These are phyloP conservation scores for Chloropicon primus DNA, from an alignment of 139 green algal species.

Conservation along the genomic window DNA sequence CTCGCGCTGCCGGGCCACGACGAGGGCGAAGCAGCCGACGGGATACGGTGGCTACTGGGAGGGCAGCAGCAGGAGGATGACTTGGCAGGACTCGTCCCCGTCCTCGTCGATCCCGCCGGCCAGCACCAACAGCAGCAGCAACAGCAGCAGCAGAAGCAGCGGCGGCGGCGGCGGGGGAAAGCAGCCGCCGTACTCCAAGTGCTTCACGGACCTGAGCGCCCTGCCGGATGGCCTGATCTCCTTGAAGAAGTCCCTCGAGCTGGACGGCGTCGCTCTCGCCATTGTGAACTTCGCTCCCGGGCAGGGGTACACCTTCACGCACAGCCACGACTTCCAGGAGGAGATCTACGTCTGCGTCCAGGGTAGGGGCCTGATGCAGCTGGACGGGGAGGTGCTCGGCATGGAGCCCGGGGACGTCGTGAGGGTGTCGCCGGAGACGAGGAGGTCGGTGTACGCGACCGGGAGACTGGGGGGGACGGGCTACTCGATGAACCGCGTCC, in stretches of 20 bases:
- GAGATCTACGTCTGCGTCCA: not conserved
- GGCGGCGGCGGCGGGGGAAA: too few species aligned
- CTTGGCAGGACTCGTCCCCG: too few species aligned
- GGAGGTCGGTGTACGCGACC: not conserved
- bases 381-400: not conserved
- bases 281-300: not conserved
- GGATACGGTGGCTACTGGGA: not conserved
- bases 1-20: not conserved
- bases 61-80: too few species aligned
- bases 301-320: not conserved
- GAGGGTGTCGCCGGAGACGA: not conserved
- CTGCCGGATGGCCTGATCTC: not conserved
- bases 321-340: not conserved
- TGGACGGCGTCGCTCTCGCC: not conserved
- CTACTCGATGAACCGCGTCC: too few species aligned
- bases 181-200: not conserved
- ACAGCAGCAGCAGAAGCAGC: too few species aligned
- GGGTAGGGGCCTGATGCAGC: not conserved
- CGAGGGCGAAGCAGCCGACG: not conserved
- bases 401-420: not conserved
- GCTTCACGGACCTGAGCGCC: not conserved
- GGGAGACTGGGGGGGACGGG: not conserved
- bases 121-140: too few species aligned
- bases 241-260: not conserved
- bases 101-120: too few species aligned